phyloP scores from a whole-genome alignment of 1,284 basidiomycete species.

The Fomitiporia mediterranea region DNA sequence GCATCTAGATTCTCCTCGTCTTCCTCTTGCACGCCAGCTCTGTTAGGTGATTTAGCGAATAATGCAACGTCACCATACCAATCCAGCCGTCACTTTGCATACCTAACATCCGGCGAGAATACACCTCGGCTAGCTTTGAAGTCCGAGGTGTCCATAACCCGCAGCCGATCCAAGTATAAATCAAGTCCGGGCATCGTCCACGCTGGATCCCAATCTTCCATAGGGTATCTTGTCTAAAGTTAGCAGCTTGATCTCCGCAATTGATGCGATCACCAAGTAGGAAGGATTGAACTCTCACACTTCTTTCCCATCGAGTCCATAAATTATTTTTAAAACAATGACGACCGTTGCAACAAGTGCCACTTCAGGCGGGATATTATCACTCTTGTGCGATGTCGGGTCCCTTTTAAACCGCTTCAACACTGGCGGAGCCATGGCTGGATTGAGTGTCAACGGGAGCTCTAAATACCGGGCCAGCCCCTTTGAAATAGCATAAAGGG shows the following conservation, averaged over 20 bases:
- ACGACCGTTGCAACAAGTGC: slow-evolving; percentile 61
- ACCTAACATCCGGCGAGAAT: background rate
- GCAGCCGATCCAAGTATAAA: slow-evolving; percentile 49
- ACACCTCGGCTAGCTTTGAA: slow-evolving; percentile 20
- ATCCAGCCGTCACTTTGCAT: background rate
- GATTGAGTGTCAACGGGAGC: slow-evolving; percentile 57
- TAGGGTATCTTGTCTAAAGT: slow-evolving; percentile 41
- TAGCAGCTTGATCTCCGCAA: background rate
- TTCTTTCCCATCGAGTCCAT: slow-evolving; percentile 68
- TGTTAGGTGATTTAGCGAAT: slow-evolving; percentile 7
- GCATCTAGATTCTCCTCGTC: slow-evolving; percentile 26
- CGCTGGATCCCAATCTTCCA: slow-evolving; percentile 49
- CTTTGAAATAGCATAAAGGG: slow-evolving; percentile 60
- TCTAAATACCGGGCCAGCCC: slow-evolving; percentile 51
- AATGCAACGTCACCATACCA: background rate
- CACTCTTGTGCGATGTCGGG: slow-evolving; percentile 44
- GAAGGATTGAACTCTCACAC: slow-evolving; percentile 14
- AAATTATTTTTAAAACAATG: slow-evolving; percentile 76
- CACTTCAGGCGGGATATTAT: slow-evolving; percentile 74
- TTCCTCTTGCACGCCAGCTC: slow-evolving; percentile 7
- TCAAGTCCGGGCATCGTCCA: slow-evolving; percentile 54
- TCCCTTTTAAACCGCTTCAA: slow-evolving; percentile 35
- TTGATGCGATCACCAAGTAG: background rate
- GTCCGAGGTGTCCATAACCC: slow-evolving; percentile 34
- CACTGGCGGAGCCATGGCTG: slow-evolving; percentile 44